Conservation (phyloP, 2,329 filamentous ascomycete species). For the Paracoccidioides brasiliensis region DNA sequence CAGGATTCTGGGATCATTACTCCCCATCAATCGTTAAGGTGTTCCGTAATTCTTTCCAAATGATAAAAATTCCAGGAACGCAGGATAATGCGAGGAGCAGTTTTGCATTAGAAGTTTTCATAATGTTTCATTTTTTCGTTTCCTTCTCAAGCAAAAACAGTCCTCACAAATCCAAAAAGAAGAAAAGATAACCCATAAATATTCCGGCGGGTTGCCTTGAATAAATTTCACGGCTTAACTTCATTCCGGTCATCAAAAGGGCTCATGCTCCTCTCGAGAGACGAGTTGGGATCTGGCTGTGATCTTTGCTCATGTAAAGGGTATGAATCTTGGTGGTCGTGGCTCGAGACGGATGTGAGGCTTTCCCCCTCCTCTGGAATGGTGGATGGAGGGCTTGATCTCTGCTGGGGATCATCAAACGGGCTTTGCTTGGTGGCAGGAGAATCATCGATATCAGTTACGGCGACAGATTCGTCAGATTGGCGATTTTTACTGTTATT, state of each 20-base stretch:
- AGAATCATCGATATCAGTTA: constrained; percentile 20
- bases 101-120: not conserved
- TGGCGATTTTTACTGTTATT: constrained; percentile 13
- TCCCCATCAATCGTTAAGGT: not conserved
- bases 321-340: constrained; percentile 19
- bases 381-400: constrained; percentile 11
- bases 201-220: too few species aligned
- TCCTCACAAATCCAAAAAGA: too few species aligned
- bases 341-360: constrained; percentile 8
- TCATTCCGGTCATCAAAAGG: constrained; percentile 35
- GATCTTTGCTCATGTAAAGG: constrained; percentile 16
- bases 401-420: constrained; percentile 13
- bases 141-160: too few species aligned
- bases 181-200: too few species aligned
- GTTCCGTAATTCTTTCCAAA: not conserved
- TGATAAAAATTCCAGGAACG: not conserved
- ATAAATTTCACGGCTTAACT: constrained; percentile 16
- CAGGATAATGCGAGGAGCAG: not conserved
- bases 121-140: too few species aligned
- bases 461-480: constrained; percentile 13
- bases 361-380: constrained; percentile 2
- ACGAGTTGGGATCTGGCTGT: not conserved
- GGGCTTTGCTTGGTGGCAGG: constrained; percentile 17
- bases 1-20: not conserved
- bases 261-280: constrained; percentile 20